A percentile compares a stretch with the other conserved stretches of the same genome.
phyloP scores from a whole-genome alignment of 371 early-diverging fungal genomes.

The Cladochytrium tenue region DNA sequence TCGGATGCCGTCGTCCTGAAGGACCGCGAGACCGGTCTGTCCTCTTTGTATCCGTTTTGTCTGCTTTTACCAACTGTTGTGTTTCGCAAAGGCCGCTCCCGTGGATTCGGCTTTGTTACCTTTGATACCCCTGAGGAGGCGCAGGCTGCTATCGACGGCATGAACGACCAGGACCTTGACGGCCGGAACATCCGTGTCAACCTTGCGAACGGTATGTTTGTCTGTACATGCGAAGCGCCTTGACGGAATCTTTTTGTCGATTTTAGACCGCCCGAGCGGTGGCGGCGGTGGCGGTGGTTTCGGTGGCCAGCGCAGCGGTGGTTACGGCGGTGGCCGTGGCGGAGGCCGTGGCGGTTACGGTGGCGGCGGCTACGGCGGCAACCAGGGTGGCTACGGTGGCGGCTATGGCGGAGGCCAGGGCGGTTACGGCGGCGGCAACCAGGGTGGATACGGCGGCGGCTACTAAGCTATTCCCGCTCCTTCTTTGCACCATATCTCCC shows the following conservation, averaged over 20 bases:
- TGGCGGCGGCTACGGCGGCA: slow-evolving; percentile 21
- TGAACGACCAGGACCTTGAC: slow-evolving; percentile 65
- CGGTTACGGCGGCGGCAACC: slow-evolving; percentile 19
- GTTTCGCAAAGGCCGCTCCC: slow-evolving; percentile 56
- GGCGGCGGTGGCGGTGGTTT: slow-evolving; percentile 25
- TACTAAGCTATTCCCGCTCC: background rate
- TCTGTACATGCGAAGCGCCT: too few species aligned
- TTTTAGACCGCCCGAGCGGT: slow-evolving; percentile 27
- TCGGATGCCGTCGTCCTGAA: slow-evolving; percentile 82
- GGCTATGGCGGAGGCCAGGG: slow-evolving; percentile 16
- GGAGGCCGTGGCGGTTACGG: slow-evolving; percentile 16
- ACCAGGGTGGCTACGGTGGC: slow-evolving; percentile 12
- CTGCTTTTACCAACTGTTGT: background rate
- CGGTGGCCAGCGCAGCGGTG: slow-evolving; percentile 24
- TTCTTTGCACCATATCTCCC: background rate
- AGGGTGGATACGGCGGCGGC: slow-evolving; percentile 12
- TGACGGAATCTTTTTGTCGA: slow-evolving; percentile 33
- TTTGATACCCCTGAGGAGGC: slow-evolving; percentile 55
- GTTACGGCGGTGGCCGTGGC: slow-evolving; percentile 18
- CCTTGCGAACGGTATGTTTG: slow-evolving; percentile 50
- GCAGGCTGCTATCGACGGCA: slow-evolving; percentile 54
- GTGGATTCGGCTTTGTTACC: slow-evolving; percentile 82
- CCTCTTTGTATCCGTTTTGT: slow-evolving; percentile 30
- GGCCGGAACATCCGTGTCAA: slow-evolving; percentile 69
- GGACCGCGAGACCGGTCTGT: slow-evolving; percentile 67